Evolutionary conservation across 2,329 filamentous ascomycete genomes (phyloP).

Genomic region (Verticillium longisporum): DNA sequence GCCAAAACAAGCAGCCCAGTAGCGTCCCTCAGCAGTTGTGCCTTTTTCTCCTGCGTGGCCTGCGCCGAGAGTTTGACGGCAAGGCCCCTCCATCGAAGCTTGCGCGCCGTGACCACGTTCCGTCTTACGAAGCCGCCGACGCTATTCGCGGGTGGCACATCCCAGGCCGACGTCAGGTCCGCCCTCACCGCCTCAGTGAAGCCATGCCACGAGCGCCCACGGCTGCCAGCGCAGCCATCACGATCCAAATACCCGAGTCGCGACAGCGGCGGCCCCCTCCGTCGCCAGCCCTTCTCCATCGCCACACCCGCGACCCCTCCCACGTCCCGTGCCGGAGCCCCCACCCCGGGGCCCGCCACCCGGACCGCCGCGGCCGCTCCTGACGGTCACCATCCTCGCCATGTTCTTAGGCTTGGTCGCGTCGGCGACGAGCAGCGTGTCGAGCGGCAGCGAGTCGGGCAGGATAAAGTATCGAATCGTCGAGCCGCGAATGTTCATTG

Average conservation of each 20-base stretch:
- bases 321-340: slow-evolving; percentile 42
- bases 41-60: not conserved
- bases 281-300: not conserved
- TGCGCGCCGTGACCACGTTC: no score
- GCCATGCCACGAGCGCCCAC: not conserved
- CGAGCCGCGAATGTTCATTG: slow-evolving; percentile 93
- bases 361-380: slow-evolving; percentile 46
- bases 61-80: not conserved
- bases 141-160: no score
- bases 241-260: not conserved
- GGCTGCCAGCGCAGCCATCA: not conserved
- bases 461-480: slow-evolving; percentile 97
- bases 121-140: no score
- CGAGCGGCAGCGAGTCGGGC: slow-evolving; percentile 88
- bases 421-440: slow-evolving; percentile 94
- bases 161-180: no score
- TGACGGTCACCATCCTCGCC: slow-evolving; percentile 81
- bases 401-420: slow-evolving; percentile 99
- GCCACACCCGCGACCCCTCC: slow-evolving; percentile 28
- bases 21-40: not conserved
- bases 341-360: slow-evolving; percentile 46
- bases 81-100: not conserved
- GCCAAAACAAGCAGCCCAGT: not conserved
- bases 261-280: not conserved
- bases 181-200: not conserved